These are phyloP conservation scores for Besnoitia besnoiti DNA, from an alignment of 169 alveolate species.

Conservation along the genomic window DNA sequence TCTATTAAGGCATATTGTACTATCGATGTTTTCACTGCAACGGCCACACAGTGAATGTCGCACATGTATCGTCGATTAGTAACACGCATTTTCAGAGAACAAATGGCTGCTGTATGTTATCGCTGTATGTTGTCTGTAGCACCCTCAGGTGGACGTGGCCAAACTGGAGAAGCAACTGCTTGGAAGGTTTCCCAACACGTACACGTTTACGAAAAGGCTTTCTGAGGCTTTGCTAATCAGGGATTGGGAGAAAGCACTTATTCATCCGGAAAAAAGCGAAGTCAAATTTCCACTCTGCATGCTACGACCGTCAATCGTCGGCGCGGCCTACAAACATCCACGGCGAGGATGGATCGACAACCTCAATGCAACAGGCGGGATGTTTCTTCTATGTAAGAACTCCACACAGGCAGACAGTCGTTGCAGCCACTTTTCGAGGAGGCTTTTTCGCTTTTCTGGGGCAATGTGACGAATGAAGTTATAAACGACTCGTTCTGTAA, in stretches of 20 bases:
- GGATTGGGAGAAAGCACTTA: constrained; percentile 31
- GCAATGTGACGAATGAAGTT: no score
- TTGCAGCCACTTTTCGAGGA: no score
- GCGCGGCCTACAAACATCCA: constrained; percentile 51
- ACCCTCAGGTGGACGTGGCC: constrained; percentile 7
- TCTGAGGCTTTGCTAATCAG: constrained; percentile 43
- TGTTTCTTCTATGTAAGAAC: constrained; percentile 46
- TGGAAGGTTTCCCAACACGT: constrained; percentile 51
- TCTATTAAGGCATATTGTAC: no score
- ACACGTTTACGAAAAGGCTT: constrained; percentile 48
- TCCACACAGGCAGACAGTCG: neutral
- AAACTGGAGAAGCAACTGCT: constrained; percentile 43
- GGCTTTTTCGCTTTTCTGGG: no score
- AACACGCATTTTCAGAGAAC: no score
- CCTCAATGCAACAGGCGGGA: constrained; percentile 50
- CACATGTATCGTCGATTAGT: no score
- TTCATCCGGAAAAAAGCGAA: neutral
- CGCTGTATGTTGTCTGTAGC: neutral
- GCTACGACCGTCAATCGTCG: constrained; percentile 51
- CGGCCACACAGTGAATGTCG: no score
- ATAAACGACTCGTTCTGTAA: no score
- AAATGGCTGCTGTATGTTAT: neutral
- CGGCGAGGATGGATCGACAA: constrained; percentile 49
- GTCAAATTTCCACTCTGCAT: constrained; percentile 40
- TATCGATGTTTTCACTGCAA: no score